Conservation (phyloP, 2,329 filamentous ascomycete species). For the Ustulina deusta region DNA sequence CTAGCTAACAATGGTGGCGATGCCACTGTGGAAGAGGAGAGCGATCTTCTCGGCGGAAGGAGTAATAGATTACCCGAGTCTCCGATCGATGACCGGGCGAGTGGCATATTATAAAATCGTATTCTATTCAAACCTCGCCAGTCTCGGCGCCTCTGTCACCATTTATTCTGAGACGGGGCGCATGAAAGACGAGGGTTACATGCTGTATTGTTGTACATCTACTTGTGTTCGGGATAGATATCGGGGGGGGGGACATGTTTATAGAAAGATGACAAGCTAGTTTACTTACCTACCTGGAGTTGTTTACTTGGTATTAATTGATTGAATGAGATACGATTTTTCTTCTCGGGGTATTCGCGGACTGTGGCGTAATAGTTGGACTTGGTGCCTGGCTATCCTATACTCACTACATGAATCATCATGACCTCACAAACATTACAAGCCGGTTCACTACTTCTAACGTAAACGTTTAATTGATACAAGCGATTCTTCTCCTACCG, state of each 20-base stretch:
- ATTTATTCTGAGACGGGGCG: not conserved
- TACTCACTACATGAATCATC: too few species aligned
- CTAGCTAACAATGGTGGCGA: constrained; percentile 21
- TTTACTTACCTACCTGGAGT: not conserved
- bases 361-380: too few species aligned
- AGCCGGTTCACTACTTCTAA: too few species aligned
- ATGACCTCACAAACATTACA: too few species aligned
- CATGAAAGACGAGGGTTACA: not conserved
- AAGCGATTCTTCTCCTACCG: too few species aligned
- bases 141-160: not conserved
- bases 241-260: not conserved
- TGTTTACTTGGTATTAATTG: too few species aligned
- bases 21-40: constrained; percentile 34
- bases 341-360: too few species aligned
- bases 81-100: constrained; percentile 41
- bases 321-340: too few species aligned
- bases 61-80: constrained; percentile 32
- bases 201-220: constrained; percentile 22
- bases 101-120: constrained; percentile 43
- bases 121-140: not conserved
- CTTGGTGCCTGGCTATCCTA: too few species aligned
- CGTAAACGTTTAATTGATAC: too few species aligned
- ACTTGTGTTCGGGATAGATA: constrained; percentile 18
- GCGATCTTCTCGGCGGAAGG: constrained; percentile 39
- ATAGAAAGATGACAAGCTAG: not conserved